Conservation (phyloP, 2,329 filamentous ascomycete species). For the Cytospora piceae region DNA sequence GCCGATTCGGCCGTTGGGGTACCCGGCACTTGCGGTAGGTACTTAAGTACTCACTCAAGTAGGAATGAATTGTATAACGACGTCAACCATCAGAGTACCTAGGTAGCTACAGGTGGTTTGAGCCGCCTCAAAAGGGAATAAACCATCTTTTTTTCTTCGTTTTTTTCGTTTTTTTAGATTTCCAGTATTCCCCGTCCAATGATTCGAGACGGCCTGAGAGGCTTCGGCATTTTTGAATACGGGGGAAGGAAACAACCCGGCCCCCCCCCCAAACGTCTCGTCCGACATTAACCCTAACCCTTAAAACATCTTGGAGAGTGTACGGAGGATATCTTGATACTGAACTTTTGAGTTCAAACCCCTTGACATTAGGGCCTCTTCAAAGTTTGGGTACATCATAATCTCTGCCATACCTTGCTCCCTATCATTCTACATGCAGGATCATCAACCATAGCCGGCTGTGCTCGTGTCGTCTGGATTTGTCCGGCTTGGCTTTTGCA, state of each 20-base stretch:
- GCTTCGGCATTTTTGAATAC: too few species aligned
- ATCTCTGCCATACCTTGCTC: neutral
- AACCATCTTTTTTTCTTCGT: too few species aligned
- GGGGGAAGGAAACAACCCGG: neutral
- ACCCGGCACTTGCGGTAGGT: neutral
- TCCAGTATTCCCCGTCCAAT: too few species aligned
- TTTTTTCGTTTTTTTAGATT: too few species aligned
- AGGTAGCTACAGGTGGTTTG: too few species aligned
- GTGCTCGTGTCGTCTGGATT: neutral
- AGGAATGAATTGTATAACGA: too few species aligned
- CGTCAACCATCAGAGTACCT: neutral
- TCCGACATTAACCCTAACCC: neutral
- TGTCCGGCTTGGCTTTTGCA: neutral
- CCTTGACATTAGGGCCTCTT: neutral
- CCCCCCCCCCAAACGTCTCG: neutral
- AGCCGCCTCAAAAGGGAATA: too few species aligned
- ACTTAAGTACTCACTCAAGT: neutral
- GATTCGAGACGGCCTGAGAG: too few species aligned
- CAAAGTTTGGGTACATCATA: neutral
- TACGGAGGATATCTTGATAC: too few species aligned
- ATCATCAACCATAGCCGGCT: neutral
- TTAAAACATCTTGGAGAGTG: neutral
- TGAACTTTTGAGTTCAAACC: neutral
- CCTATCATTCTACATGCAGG: neutral
- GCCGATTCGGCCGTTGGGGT: conserved; percentile 1